phyloP scores from a whole-genome alignment of 805 yeast genomes.

The Wickerhamiella sorbophila region DNA sequence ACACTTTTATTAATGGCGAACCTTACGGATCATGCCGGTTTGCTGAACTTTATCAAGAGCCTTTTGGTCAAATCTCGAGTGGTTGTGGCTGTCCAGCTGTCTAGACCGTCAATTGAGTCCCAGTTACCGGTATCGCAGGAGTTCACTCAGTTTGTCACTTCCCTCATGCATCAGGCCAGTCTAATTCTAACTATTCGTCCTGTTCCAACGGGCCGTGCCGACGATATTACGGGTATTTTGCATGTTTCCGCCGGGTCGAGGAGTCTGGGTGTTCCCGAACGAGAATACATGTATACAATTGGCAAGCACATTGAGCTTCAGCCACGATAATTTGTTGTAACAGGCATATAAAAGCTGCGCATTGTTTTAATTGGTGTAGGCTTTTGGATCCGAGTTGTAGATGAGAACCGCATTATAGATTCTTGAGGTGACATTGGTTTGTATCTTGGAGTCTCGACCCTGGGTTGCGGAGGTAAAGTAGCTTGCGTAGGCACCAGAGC shows the following conservation, averaged over 20 bases:
- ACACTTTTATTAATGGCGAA: slow-evolving; percentile 29
- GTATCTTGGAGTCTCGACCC: neutral
- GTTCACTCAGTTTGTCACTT: slow-evolving; percentile 34
- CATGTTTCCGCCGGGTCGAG: slow-evolving; percentile 43
- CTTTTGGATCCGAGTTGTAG: neutral
- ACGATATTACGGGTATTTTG: slow-evolving; percentile 64
- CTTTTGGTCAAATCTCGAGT: slow-evolving; percentile 24
- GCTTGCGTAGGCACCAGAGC: neutral
- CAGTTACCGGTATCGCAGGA: slow-evolving; percentile 24
- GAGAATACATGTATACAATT: neutral
- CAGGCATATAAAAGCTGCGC: neutral
- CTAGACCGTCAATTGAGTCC: slow-evolving; percentile 24
- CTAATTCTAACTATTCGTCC: slow-evolving; percentile 48
- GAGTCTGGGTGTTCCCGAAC: neutral
- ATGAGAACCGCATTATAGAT: neutral
- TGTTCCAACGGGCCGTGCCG: slow-evolving; percentile 65
- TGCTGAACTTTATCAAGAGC: slow-evolving; percentile 25
- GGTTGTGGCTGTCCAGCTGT: slow-evolving; percentile 29
- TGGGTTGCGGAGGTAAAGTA: neutral
- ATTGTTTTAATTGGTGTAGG: too few relatives aligned
- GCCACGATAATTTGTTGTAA: neutral
- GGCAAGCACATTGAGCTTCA: neutral
- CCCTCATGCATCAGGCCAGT: slow-evolving; percentile 37
- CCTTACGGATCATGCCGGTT: slow-evolving; percentile 19
- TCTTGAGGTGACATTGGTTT: neutral